Base-by-base conservation (phyloP, 2,329 filamentous ascomycete species). In the Neofusicoccum parvum region DNA sequence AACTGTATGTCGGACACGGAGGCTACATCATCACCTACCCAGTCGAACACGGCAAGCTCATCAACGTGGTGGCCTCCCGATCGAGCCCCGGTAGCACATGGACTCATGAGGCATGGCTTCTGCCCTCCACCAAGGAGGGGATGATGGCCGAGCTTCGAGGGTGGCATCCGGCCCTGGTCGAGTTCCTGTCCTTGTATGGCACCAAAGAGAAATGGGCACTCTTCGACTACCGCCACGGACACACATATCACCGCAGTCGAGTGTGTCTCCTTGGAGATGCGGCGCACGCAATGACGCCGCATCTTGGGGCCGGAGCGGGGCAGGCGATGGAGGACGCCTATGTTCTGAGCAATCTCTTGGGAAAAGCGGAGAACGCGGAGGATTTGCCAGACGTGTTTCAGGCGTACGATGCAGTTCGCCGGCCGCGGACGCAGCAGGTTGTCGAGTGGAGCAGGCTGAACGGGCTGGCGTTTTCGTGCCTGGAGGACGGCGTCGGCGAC, bases 261-360 rank as follows among this genome's bases (percentile, higher is more conserved):
- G 73, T 86, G 0, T 83, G 82, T 51, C 54, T 59, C 23, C n/a
- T 46, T n/a, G 54, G 54, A 6, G 54, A 88, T 67, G 85, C 85
- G 0, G 86, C 86, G 4, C 86, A 88, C 67, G 85, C 85, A 0
- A 75, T 79, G 0, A 82, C 81, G 0, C 85, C 86, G 1, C 84
- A 87, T 71, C 81, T 84, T 7, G 85, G 85, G 2, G 80, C 84
- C 0, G 86, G 86, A 3, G 86, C 85, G 1, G 83, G 85, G 1
- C 81, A 83, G 70, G 85, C 84, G 9, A 80, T 87, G 63, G 86
- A 87, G 71, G 86, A 87, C 66, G 80, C 80, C 1, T 76, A 83
- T 20, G 71, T 80, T 0, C 73, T 85, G 20, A 76, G 76, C 10
- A 71, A 70, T 15, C 67, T 82, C 2, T 68, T 83, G 48, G 68